Evolutionary conservation across 306 rosid species (phyloP).

Genomic region (Herpetospermum pedunculosum): DNA sequence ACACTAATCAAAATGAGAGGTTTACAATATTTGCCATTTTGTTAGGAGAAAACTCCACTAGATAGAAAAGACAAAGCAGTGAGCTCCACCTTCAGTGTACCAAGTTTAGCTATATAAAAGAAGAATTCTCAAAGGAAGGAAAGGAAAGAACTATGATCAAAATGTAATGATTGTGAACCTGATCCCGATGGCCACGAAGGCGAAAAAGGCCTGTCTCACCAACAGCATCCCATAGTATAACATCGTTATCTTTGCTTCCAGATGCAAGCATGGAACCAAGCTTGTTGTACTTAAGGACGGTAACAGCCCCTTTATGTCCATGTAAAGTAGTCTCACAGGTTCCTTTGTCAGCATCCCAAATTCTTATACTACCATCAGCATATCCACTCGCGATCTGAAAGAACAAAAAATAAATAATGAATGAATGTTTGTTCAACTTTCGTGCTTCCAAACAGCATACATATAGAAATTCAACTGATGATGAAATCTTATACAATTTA

Average conservation of each 20-base stretch:
- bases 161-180: conserved; percentile 27
- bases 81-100: conserved; percentile 6
- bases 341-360: conserved; percentile 75
- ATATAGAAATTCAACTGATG: neutral
- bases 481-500: neutral
- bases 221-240: conserved; percentile 80
- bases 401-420: neutral
- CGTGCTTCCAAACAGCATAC: neutral
- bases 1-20: neutral
- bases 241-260: conserved; percentile 85
- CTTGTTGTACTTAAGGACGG: conserved; percentile 63
- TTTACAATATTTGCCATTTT: neutral
- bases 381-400: conserved; percentile 76
- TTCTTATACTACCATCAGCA: conserved; percentile 72
- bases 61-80: neutral
- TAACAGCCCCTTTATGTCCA: conserved; percentile 90
- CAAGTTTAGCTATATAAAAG: conserved; percentile 17
- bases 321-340: conserved; percentile 70
- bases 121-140: neutral
- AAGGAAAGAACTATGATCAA: neutral
- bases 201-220: conserved; percentile 89
- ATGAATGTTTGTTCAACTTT: neutral
- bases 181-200: conserved; percentile 79
- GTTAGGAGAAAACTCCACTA: neutral
- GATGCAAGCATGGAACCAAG: conserved; percentile 72